Conservation (phyloP, 495 filamentous ascomycete genomes). For the Sordaria brevicollis region DNA sequence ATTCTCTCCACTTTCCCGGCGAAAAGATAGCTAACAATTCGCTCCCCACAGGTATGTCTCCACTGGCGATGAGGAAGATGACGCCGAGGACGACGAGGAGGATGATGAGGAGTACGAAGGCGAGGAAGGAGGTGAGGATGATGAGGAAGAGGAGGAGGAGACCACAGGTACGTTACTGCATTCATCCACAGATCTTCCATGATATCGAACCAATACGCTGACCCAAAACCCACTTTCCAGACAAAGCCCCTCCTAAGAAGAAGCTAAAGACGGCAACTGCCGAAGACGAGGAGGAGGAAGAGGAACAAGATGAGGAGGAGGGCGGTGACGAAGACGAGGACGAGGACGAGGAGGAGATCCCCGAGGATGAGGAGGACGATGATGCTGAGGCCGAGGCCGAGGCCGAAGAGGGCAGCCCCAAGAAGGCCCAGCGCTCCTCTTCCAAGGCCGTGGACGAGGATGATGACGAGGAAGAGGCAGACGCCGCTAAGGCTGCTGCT, state of each 20-base stretch:
- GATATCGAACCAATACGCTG: too few species aligned
- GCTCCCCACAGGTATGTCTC: constrained; percentile 20
- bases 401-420: constrained; percentile 10
- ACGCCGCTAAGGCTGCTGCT: constrained; percentile 13
- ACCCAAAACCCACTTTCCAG: constrained; percentile 6
- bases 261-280: constrained; percentile 32
- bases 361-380: constrained; percentile 21
- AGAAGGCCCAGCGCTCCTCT: constrained; percentile 9
- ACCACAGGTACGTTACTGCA: constrained; percentile 16
- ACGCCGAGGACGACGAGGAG: constrained; percentile 27
- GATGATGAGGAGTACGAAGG: constrained; percentile 26
- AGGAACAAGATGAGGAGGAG: constrained; percentile 20
- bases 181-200: too few species aligned
- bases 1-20: neutral
- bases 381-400: constrained; percentile 13
- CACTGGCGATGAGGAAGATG: constrained; percentile 27
- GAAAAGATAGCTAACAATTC: neutral
- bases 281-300: constrained; percentile 22
- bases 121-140: constrained; percentile 21
- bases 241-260: constrained; percentile 37
- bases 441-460: constrained; percentile 26
- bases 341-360: constrained; percentile 18
- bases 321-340: constrained; percentile 25
- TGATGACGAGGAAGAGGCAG: constrained; percentile 2
- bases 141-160: constrained; percentile 16